A percentile compares a stretch with the other conserved stretches of the same genome.
phyloP scores from a whole-genome alignment of 2,329 filamentous ascomycete genomes.

The Diaporthe citriasiana region DNA sequence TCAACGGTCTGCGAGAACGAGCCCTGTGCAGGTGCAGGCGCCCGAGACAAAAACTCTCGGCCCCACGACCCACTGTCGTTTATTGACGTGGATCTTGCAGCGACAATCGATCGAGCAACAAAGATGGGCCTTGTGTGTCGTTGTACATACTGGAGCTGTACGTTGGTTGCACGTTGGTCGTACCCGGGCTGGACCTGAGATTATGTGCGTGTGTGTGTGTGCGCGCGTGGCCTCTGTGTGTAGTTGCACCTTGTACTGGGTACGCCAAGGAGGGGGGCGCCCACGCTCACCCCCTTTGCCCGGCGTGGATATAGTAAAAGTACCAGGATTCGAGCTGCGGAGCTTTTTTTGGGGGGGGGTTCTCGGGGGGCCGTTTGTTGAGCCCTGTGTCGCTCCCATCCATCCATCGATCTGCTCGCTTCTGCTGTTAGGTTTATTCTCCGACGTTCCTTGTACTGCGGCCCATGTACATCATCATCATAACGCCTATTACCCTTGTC shows the following conservation, averaged over 20 bases:
- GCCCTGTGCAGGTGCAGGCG: constrained; percentile 24
- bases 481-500: constrained; percentile 10
- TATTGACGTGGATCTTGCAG: constrained; percentile 37
- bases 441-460: constrained; percentile 12
- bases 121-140: constrained; percentile 38
- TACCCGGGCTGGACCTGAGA: constrained; percentile 6
- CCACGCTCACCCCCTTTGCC: background rate
- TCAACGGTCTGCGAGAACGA: constrained; percentile 30
- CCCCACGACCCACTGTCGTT: constrained; percentile 25
- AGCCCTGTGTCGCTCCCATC: constrained; percentile 5
- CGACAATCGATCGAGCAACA: constrained; percentile 29
- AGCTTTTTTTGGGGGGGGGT: background rate
- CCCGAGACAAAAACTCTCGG: constrained; percentile 33
- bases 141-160: constrained; percentile 36
- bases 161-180: constrained; percentile 22
- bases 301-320: constrained; percentile 11
- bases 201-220: background rate
- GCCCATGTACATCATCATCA: constrained; percentile 24
- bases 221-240: background rate
- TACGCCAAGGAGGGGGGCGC: constrained; percentile 4
- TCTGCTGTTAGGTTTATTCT: constrained; percentile 26
- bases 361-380: constrained; percentile 9
- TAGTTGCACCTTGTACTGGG: constrained; percentile 24
- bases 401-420: constrained; percentile 22
- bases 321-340: constrained; percentile 32